These are phyloP conservation scores for Stromatinia cepivora DNA, from an alignment of 2,329 filamentous ascomycete species.

Conservation along the genomic window DNA sequence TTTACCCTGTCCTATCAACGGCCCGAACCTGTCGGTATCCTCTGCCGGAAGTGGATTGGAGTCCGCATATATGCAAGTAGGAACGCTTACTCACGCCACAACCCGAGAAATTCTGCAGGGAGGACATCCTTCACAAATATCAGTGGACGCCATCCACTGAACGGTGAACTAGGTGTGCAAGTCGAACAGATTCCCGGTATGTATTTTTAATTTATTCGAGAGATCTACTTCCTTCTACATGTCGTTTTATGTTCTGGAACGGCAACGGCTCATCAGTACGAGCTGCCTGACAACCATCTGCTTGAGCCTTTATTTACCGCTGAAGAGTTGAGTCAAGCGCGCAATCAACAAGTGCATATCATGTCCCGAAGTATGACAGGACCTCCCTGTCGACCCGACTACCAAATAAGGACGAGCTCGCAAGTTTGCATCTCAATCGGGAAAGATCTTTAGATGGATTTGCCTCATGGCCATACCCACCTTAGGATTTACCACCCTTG, in stretches of 20 bases:
- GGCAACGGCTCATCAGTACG: slow-evolving; percentile 37
- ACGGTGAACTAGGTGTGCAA: slow-evolving; percentile 19
- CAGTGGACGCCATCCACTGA: slow-evolving; percentile 19
- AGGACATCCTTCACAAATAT: slow-evolving; percentile 23
- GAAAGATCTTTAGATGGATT: slow-evolving; percentile 19
- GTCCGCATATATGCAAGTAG: slow-evolving; percentile 38
- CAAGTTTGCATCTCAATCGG: slow-evolving; percentile 22
- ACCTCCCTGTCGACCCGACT: slow-evolving; percentile 11
- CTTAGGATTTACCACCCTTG: slow-evolving; percentile 14
- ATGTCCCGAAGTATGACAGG: slow-evolving; percentile 29
- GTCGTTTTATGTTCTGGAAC: slow-evolving; percentile 25
- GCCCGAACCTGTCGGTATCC: slow-evolving; percentile 36
- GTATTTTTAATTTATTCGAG: slow-evolving; percentile 38
- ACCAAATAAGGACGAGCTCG: slow-evolving; percentile 9
- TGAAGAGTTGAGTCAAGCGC: slow-evolving; percentile 23
- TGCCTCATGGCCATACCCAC: slow-evolving; percentile 23
- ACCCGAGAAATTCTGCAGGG: slow-evolving; percentile 31
- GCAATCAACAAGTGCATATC: slow-evolving; percentile 36
- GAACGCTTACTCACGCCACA: slow-evolving; percentile 35
- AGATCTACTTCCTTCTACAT: slow-evolving; percentile 29
- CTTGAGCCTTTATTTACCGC: neutral
- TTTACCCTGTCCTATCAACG: slow-evolving; percentile 34
- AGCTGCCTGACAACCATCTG: slow-evolving; percentile 26
- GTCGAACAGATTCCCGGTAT: slow-evolving; percentile 34
- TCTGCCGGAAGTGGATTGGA: slow-evolving; percentile 27